Evolutionary conservation across 2,329 filamentous ascomycete genomes (phyloP), one percentile per base, ranked within the genome.

Genomic region (Blumeria graminis): DNA sequence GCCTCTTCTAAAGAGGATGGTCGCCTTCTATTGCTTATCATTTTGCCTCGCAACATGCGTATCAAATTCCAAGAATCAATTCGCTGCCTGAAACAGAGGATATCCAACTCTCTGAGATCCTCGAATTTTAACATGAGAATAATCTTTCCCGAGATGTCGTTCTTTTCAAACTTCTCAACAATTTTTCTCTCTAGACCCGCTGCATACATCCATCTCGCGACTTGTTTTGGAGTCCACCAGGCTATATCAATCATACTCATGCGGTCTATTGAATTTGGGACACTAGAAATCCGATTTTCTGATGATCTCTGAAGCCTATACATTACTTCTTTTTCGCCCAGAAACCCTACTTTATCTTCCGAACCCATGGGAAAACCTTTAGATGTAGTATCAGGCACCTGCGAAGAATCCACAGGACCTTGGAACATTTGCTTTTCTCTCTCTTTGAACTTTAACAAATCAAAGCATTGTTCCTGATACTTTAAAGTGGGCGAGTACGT

Each of bases 91-190:
- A 92, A 90, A 1, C 86, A 90, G 58, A 77, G 74, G 57, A 92
- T 90, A 61, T 82, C 81, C 16, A 92, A 75, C 68, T 92, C 86
- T 67, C 83, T 83, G 57, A 92, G 71, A 63, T 92, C 89, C 60
- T 94, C 87, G 62, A 90, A 89, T 65, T 94, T 88, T 46, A 98
- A 72, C n/a, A 90, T 88, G 55, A 94, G 80, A 18, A 96, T 72
- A 57, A 96, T 86, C 4, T 80, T 76, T 13, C 90, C 90, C 32
- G 83, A 87, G 67, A 98, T 95, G 66, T 98, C 90, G 68, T 98
- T 93, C 63, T 84, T 78, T 59, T 89, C 76, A 64, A 98, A 95
- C 62, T 84, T 86, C 64, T 93, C 82, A 10, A 92, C 82, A 55
- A 90, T 75, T 6, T 75, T 71, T 55, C 79, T 71, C 66, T 94